Evolutionary conservation across 176 grass and related monocot species (phyloP).

Genomic region (Bonia amplexicaulis): DNA sequence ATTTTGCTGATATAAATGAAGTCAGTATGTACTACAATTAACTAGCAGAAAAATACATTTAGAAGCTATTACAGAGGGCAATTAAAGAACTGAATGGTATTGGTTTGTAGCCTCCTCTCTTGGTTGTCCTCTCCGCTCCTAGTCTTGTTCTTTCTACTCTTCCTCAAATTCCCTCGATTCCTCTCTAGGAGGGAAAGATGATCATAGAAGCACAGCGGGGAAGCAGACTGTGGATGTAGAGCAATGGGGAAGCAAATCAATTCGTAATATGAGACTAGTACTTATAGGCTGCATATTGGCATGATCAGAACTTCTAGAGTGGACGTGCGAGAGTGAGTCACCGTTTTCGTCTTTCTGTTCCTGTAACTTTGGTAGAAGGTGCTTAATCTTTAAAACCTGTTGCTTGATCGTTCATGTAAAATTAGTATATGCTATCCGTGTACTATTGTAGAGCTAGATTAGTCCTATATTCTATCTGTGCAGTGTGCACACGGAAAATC

Average conservation of each 20-base stretch:
- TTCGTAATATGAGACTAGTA: background rate
- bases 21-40: too few species aligned
- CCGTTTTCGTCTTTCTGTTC: background rate
- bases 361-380: background rate
- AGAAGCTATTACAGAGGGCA: too few species aligned
- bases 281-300: background rate
- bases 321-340: background rate
- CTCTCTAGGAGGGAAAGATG: conserved; percentile 5
- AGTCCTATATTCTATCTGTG: background rate
- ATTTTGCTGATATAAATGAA: too few species aligned
- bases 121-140: too few species aligned
- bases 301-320: conserved; percentile 3
- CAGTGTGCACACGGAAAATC: too few species aligned
- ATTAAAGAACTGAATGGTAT: too few species aligned
- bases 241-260: background rate
- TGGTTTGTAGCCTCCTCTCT: too few species aligned
- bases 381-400: background rate
- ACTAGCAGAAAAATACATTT: too few species aligned
- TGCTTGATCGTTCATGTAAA: background rate
- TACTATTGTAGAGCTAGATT: background rate
- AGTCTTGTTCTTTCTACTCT: background rate
- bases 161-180: background rate
- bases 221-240: conserved; percentile 40
- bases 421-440: background rate
- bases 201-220: background rate